These are phyloP conservation scores for Ophiostoma ips DNA, from an alignment of 2,329 filamentous ascomycete genomes.

Conservation along the genomic window DNA sequence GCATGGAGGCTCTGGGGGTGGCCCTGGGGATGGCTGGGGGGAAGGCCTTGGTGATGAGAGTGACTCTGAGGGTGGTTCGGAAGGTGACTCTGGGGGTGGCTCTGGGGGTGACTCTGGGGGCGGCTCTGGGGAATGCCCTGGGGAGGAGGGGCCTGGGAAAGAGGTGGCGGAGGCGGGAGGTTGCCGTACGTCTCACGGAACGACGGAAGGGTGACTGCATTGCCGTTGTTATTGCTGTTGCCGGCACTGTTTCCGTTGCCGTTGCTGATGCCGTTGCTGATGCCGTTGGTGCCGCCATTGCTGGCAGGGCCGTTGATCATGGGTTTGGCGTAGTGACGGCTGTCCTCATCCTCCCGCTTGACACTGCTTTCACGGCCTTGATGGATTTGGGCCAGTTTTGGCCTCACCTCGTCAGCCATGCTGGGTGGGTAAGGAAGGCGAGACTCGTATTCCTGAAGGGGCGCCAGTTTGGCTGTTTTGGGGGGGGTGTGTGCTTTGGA, in stretches of 20 bases:
- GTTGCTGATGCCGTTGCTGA: not conserved
- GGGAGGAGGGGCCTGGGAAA: not conserved
- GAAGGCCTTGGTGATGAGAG: slow-evolving; percentile 28
- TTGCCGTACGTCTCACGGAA: slow-evolving; percentile 13
- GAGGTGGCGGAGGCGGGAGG: slow-evolving; percentile 5
- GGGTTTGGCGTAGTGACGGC: slow-evolving; percentile 7
- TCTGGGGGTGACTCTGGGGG: not conserved
- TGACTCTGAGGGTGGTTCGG: not conserved
- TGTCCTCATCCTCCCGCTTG: slow-evolving; percentile 11
- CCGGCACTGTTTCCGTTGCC: not conserved
- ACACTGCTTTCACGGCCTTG: slow-evolving; percentile 8
- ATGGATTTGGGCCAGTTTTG: slow-evolving; percentile 9
- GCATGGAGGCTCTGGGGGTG: slow-evolving; percentile 8
- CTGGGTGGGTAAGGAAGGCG: slow-evolving; percentile 5
- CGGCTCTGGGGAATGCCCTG: not conserved
- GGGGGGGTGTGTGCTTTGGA: not conserved
- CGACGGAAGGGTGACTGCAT: slow-evolving; percentile 11
- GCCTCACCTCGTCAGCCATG: slow-evolving; percentile 14
- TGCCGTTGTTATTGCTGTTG: slow-evolving; percentile 3
- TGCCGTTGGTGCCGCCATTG: not conserved
- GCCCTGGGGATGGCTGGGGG: slow-evolving; percentile 21
- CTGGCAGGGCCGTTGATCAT: not conserved
- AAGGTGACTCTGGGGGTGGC: slow-evolving; percentile 2
- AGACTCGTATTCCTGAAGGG: slow-evolving; percentile 7
- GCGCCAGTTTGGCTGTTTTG: slow-evolving; percentile 11